These are phyloP conservation scores for Penicillium canescens DNA, from an alignment of 495 filamentous ascomycete species.

Conservation along the genomic window DNA sequence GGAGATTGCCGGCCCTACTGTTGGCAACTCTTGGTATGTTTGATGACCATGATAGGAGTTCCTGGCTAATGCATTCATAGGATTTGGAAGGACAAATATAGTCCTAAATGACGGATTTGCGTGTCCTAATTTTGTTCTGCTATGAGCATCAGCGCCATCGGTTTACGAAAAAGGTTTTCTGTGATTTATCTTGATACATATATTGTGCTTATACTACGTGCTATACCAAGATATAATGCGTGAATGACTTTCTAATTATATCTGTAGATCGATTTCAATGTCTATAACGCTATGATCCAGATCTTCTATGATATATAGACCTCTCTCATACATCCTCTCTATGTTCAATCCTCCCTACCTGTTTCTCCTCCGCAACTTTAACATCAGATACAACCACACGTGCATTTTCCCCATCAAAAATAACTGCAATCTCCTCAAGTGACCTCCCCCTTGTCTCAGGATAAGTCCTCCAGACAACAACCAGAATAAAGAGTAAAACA, in stretches of 20 bases:
- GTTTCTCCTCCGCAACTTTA: neutral
- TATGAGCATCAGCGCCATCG: no score
- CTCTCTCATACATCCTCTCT: neutral
- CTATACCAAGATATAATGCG: neutral
- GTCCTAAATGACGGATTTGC: conserved; percentile 52
- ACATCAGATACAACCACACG: neutral
- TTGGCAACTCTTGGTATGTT: conserved; percentile 95
- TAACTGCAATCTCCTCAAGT: conserved; percentile 59
- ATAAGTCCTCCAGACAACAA: conserved; percentile 61
- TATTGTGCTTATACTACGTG: neutral
- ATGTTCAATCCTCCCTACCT: neutral
- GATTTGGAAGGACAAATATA: conserved; percentile 98
- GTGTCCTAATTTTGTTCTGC: no score
- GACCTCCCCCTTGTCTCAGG: conserved; percentile 62
- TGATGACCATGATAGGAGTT: conserved; percentile 7
- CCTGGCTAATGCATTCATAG: conserved; percentile 47
- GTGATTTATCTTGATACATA: neutral
- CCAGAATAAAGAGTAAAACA: conserved; percentile 50
- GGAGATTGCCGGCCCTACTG: conserved; percentile 79
- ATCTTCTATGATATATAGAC: neutral
- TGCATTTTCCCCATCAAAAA: conserved; percentile 44
- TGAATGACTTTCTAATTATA: no score
- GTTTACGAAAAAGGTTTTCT: no score
- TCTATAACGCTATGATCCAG: neutral
- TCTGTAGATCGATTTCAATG: no score